Percentiles rank a stretch among this genome's conserved stretches.
phyloP scores from a whole-genome alignment of 108 stramenopile species.

The Phaeodactylum tricornutum region DNA sequence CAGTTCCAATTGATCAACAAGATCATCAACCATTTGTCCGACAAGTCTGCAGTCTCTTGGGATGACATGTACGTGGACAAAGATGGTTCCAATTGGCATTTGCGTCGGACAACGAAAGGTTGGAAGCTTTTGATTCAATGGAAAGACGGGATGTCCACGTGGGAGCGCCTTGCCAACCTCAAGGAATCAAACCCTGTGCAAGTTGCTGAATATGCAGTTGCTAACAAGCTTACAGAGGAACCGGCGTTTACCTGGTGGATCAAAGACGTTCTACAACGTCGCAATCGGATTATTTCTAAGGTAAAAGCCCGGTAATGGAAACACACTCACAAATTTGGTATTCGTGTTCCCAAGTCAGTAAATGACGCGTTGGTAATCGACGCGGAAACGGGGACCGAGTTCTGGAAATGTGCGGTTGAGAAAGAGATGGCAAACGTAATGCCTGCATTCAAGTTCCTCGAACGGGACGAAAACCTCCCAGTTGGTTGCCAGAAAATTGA shows the following conservation, averaged over 20 bases:
- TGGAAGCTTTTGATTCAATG: conserved; percentile 31
- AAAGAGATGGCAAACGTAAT: conserved; percentile 26
- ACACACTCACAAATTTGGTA: conserved; percentile 17
- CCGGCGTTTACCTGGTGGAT: conserved; percentile 36
- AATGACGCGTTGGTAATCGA: conserved; percentile 18
- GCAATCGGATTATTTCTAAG: conserved; percentile 11
- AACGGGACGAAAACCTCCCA: conserved; percentile 5
- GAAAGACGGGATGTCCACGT: conserved; percentile 16
- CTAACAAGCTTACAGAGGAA: conserved; percentile 6
- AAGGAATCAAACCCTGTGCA: conserved; percentile 16
- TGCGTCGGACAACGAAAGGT: conserved; percentile 26
- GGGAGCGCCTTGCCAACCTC: conserved; percentile 10
- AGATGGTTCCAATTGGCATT: conserved; percentile 4
- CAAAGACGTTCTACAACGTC: conserved; percentile 8
- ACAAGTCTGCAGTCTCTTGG: background rate
- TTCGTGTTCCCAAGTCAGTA: conserved; percentile 17
- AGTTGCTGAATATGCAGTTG: conserved; percentile 13
- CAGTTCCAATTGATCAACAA: background rate
- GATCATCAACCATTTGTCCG: background rate
- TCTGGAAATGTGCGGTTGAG: conserved; percentile 20
- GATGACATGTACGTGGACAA: background rate
- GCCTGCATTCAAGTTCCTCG: conserved; percentile 27
- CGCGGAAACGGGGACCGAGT: conserved; percentile 16
- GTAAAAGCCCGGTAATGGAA: conserved; percentile 6
- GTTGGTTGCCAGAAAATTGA: conserved; percentile 16